Evolutionary conservation across 1,284 basidiomycete species (phyloP), one percentile per base, ranked within the genome.

Genomic region (Apiotrichum mycotoxinovorans): DNA sequence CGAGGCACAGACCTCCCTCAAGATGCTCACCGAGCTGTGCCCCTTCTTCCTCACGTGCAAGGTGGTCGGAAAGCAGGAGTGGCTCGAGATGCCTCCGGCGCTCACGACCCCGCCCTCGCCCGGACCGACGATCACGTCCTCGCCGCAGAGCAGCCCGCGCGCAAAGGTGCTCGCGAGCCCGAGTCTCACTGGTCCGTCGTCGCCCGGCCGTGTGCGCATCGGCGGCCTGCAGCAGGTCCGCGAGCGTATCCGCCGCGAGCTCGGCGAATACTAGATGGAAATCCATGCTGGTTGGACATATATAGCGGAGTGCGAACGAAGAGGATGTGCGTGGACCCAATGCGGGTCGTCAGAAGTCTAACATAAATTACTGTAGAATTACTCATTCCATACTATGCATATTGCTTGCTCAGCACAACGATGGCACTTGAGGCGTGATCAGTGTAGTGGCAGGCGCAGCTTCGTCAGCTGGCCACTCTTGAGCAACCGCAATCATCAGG

Each of bases 1-100:
- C 25, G 78, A 79, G 64, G 77, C 77, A 0, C 62, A 70, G 46
- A 63, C 73, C 15, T 75, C 75, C 1, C 62, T 79, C 9, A 55
- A 67, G 7, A 61, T 79, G 46, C 67, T 79, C 15, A 69, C 71
- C 0, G 56, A 70, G 14, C 66, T 79, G 15, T 79, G 76, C 56
- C 78, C 78, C 1, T 72, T 70, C 61, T 79, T 79, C 65, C 60
- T 79, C 14, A 61, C 57, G 3, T 57, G 60, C 37, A 69, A 73
- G 52, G 62, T 57, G 0, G 67, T 79, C n/a, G 72, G 64, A 4
- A 58, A 61, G 38, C 65, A 72, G 54, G 72, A 74, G 47, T 78
- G 77, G 76, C 52, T 79, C 35, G 75, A 78, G 57, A 75, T 78
- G 72, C 73, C 74, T 3, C 54, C 65, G 5, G 30, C 30, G 4